Conservation (phyloP, 768 basidiomycete genomes). For the Lentinula sp. region DNA sequence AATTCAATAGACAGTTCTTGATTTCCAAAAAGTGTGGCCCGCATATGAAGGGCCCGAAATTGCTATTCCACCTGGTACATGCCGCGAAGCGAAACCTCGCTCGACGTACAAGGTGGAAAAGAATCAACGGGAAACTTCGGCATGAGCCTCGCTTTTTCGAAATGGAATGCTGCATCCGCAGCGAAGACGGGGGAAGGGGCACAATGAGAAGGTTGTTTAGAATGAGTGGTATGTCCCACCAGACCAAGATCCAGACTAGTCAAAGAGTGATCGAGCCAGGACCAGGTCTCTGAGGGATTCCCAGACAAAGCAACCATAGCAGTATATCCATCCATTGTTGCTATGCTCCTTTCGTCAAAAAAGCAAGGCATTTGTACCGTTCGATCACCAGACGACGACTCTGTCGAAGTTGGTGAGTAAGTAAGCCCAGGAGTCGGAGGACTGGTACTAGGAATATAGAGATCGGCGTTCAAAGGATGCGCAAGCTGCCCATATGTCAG, state of each 20-base stretch:
- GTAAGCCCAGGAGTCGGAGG: conserved; percentile 54
- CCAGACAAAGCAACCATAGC: conserved; percentile 2
- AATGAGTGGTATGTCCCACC: background rate
- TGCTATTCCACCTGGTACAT: background rate
- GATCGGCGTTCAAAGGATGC: conserved; percentile 3
- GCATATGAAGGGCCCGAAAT: background rate
- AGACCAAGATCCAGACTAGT: background rate
- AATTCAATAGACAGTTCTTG: background rate
- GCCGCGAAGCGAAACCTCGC: background rate
- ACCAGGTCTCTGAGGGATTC: conserved; percentile 15
- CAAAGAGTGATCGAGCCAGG: conserved; percentile 11
- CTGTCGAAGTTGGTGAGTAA: conserved; percentile 56
- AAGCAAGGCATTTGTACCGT: conserved; percentile 53
- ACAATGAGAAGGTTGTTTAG: background rate
- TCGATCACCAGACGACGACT: conserved; percentile 48
- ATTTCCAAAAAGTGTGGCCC: background rate
- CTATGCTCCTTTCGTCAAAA: conserved; percentile 33
- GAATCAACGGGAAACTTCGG: background rate
- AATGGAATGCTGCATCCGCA: background rate
- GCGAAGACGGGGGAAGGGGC: background rate
- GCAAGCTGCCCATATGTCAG: background rate
- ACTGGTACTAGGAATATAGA: conserved; percentile 24
- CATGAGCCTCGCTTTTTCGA: background rate
- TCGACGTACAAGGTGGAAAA: background rate
- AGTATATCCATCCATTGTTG: conserved; percentile 8